phyloP scores from a whole-genome alignment of 2,329 filamentous ascomycete species.

The Paraphaeosphaeria minitans region DNA sequence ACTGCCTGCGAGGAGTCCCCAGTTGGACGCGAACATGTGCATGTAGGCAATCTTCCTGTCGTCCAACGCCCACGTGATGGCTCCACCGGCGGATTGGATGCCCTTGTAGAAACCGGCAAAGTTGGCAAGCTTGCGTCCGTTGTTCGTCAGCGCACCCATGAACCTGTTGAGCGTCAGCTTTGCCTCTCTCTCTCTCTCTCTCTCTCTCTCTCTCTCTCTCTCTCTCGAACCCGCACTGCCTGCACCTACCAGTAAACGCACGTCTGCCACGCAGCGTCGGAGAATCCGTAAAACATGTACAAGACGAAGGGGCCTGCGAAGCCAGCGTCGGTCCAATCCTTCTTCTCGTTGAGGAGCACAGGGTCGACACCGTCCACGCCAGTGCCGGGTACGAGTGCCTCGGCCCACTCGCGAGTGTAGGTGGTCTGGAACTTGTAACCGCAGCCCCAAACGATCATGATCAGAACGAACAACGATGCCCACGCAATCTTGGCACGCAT shows the following conservation, averaged over 20 bases:
- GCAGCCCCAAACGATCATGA: conserved; percentile 80
- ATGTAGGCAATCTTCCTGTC: conserved; percentile 64
- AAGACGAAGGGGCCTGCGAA: conserved; percentile 84
- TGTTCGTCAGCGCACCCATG: conserved; percentile 94
- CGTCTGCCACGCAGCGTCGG: conserved; percentile 89
- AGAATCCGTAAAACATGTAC: conserved; percentile 90
- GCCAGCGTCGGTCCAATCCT: conserved; percentile 70
- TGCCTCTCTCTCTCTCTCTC: conserved; percentile 2
- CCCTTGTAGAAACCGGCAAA: conserved; percentile 90
- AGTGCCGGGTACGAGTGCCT: conserved; percentile 18
- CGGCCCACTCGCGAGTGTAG: conserved; percentile 55
- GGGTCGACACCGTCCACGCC: background rate
- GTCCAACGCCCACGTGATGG: conserved; percentile 76
- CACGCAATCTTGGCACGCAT: conserved; percentile 70
- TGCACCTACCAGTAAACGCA: conserved; percentile 77
- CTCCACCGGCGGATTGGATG: conserved; percentile 85
- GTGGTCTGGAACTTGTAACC: conserved; percentile 76
- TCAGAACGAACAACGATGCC: conserved; percentile 67
- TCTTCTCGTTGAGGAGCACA: conserved; percentile 35
- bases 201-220: background rate
- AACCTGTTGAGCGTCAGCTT: conserved; percentile 62
- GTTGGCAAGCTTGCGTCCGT: conserved; percentile 88
- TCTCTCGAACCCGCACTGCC: background rate
- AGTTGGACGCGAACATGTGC: conserved; percentile 74
- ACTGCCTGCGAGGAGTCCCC: conserved; percentile 75